phyloP scores from a whole-genome alignment of 2,329 filamentous ascomycete genomes.

The Stagonosporopsis chrysanthemi region DNA sequence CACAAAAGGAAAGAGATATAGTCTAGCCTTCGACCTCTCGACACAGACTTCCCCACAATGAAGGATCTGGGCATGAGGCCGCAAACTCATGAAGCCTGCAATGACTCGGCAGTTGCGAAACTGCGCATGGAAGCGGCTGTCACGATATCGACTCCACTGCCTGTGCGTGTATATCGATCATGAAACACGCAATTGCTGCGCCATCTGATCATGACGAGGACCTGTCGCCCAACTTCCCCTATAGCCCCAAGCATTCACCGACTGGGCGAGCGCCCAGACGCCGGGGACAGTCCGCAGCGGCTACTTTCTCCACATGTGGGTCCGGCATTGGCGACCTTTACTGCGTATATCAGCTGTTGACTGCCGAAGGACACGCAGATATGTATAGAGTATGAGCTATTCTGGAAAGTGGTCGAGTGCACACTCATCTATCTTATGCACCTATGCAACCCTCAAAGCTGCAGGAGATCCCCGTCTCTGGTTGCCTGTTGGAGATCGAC shows the following conservation, averaged over 20 bases:
- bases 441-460: background rate
- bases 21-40: background rate
- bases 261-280: background rate
- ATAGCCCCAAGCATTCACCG: background rate
- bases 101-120: background rate
- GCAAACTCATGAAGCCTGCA: background rate
- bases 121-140: background rate
- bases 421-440: slow-evolving; percentile 1
- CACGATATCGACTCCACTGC: background rate
- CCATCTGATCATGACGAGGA: background rate
- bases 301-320: slow-evolving; percentile 3
- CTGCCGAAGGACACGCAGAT: slow-evolving; percentile 5
- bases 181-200: background rate
- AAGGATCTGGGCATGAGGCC: background rate
- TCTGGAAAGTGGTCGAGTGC: background rate
- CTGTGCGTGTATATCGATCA: background rate
- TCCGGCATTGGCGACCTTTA: slow-evolving; percentile 3
- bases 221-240: background rate
- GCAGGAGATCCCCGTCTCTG: background rate
- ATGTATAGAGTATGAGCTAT: background rate
- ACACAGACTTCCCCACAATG: background rate
- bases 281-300: background rate
- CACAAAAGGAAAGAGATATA: background rate
- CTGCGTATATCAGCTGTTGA: background rate
- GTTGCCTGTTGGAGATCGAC: background rate